Conservation (phyloP, 1,284 basidiomycete genomes). For the Meira nashicola region DNA sequence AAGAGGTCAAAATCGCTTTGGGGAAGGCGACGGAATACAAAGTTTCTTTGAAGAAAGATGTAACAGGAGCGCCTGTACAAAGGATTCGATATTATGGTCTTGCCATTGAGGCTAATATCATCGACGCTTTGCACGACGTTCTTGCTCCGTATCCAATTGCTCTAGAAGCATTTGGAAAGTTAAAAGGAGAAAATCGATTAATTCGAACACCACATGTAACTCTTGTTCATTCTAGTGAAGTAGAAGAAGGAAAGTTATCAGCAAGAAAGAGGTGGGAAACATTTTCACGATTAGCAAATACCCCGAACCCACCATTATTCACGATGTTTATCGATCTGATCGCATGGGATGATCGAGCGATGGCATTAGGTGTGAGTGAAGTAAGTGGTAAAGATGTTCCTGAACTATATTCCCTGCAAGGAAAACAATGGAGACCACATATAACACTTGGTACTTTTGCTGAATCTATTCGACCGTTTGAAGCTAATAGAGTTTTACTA, state of each 20-base stretch:
- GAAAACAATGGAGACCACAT: slow-evolving; percentile 59
- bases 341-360: slow-evolving; percentile 9
- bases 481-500: slow-evolving; percentile 65
- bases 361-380: slow-evolving; percentile 7
- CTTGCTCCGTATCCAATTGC: background rate
- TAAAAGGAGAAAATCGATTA: slow-evolving; percentile 58
- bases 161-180: slow-evolving; percentile 16
- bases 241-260: slow-evolving; percentile 1
- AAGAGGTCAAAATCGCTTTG: slow-evolving; percentile 18
- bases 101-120: slow-evolving; percentile 27
- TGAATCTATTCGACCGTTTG: slow-evolving; percentile 63
- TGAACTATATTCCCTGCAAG: slow-evolving; percentile 1
- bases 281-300: slow-evolving; percentile 7
- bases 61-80: background rate
- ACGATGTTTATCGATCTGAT: slow-evolving; percentile 1
- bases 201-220: slow-evolving; percentile 73
- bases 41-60: slow-evolving; percentile 12
- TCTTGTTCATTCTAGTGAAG: slow-evolving; percentile 63
- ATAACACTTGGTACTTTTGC: slow-evolving; percentile 78
- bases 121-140: slow-evolving; percentile 13
- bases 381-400: background rate
- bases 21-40: slow-evolving; percentile 19
- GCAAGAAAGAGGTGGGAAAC: slow-evolving; percentile 47
- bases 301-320: background rate
- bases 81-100: slow-evolving; percentile 36